A percentile compares a stretch with the other conserved stretches of the same genome.
phyloP scores from a whole-genome alignment of 176 grass and related monocot genomes.

The Carex pumila region DNA sequence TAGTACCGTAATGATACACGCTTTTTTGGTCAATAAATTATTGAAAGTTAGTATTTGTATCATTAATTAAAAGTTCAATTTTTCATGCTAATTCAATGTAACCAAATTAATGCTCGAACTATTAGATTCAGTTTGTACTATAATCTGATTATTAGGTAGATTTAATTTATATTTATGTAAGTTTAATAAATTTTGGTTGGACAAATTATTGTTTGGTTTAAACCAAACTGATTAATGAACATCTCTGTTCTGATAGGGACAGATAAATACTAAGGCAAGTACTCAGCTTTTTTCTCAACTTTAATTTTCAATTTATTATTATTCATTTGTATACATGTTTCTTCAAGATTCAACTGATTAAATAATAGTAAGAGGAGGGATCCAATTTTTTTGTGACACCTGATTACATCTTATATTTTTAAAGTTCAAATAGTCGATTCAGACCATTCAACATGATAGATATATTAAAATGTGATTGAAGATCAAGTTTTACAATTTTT shows the following conservation, averaged over 20 bases:
- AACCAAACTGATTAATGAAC: neutral
- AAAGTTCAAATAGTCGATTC: no score
- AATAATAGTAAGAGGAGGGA: no score
- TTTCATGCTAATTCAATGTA: neutral
- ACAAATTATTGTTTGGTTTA: neutral
- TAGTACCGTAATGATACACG: no score
- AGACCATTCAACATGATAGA: no score
- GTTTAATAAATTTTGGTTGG: neutral
- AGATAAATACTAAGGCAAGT: neutral
- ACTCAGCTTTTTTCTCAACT: neutral
- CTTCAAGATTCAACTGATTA: neutral
- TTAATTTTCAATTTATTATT: neutral
- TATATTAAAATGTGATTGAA: no score
- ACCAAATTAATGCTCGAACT: neutral
- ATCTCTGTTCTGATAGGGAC: neutral
- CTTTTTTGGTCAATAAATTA: no score
- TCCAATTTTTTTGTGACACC: neutral
- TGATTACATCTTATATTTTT: no score
- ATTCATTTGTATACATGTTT: neutral
- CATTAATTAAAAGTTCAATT: neutral
- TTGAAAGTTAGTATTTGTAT: no score
- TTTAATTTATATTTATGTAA: neutral
- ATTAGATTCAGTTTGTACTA: neutral
- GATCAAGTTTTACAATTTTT: no score
- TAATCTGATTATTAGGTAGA: neutral